Percentiles rank a stretch among this genome's conserved stretches.
Evolutionary conservation across 2,329 filamentous ascomycete species (phyloP).

Genomic region (Penicillium sp.): DNA sequence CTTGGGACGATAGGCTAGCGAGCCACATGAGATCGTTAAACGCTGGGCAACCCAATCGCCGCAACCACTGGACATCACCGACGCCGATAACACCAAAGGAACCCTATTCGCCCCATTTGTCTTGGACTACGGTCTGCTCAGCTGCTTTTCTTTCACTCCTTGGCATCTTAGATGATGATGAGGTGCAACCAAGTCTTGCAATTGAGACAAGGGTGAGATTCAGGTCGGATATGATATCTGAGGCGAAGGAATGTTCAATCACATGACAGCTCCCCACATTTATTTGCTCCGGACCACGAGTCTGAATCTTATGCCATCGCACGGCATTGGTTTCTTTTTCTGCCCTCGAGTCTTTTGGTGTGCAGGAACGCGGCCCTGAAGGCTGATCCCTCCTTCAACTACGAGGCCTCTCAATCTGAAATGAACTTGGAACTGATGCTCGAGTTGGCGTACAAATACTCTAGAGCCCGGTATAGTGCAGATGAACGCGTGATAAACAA

Average conservation of each 20-base stretch:
- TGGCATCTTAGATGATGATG: neutral
- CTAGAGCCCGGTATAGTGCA: too few species aligned
- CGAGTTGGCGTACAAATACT: too few species aligned
- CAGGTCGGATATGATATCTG: neutral
- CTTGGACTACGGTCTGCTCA: neutral
- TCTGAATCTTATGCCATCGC: neutral
- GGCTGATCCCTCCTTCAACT: too few species aligned
- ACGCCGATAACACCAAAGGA: neutral
- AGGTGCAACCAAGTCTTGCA: neutral
- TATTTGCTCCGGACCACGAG: neutral
- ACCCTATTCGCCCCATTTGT: neutral
- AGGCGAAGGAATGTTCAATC: neutral
- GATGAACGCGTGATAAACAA: too few species aligned
- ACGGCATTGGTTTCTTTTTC: neutral
- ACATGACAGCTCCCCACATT: neutral
- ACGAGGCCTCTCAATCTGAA: too few species aligned
- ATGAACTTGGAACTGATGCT: too few species aligned
- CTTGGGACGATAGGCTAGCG: constrained; percentile 7
- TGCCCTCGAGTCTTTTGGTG: neutral
- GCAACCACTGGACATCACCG: neutral
- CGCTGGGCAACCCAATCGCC: constrained; percentile 3
- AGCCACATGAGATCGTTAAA: constrained; percentile 2
- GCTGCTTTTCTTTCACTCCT: neutral
- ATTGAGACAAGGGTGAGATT: neutral
- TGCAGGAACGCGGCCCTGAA: too few species aligned